Base-by-base conservation (phyloP, 495 filamentous ascomycete genomes). In the Hypoxylon fragiforme region DNA sequence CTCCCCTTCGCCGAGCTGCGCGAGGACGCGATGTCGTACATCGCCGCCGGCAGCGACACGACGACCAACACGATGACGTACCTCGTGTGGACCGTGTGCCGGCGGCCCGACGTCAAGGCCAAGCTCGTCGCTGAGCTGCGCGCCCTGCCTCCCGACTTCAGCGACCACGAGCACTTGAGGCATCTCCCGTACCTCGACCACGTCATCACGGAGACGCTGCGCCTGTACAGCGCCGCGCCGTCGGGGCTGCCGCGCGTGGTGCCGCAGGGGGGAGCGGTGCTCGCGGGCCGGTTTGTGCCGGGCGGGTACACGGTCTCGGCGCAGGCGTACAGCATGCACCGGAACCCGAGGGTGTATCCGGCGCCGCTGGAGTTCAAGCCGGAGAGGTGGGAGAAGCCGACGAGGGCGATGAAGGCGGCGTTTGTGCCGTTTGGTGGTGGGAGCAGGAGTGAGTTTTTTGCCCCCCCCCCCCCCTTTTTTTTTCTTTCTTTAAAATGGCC, bases 181-280 rank as follows among this genome's bases (percentile, higher is more conserved):
- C 20, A 54, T 3, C 57, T 83, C 3, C 73, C 75, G 1, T 81
- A 78, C 43, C 54, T 84, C n/a, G 75, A 78, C 45, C 68, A 70
- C 9, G 69, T 78, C 16, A 75, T 85, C 52, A 72, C 77, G 19
- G 85, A 88, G 65, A 70, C 81, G 0, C 70, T 88, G 20, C 77
- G 85, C 0, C 60, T 86, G 9, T 73, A 84, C 51, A 72, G 76
- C 1, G 77, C 79, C 3, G 75, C 77, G 0, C 73, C 79, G 0
- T 62, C 68, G 1, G 77, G 57, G 0, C 36, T 68, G 7, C 67
- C 65, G 1, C 63, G 67, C 12, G 19, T 57, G 0, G 67, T 72
- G 0, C 64, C 65, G 1, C 31, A 47, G n/a, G 32, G 16, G 1
- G 65, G 65, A 2, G 67, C 56, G 5, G 59, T 50, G 3, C 38